phyloP scores from a whole-genome alignment of 2,329 filamentous ascomycete species.

The Fusarium mundagurra region DNA sequence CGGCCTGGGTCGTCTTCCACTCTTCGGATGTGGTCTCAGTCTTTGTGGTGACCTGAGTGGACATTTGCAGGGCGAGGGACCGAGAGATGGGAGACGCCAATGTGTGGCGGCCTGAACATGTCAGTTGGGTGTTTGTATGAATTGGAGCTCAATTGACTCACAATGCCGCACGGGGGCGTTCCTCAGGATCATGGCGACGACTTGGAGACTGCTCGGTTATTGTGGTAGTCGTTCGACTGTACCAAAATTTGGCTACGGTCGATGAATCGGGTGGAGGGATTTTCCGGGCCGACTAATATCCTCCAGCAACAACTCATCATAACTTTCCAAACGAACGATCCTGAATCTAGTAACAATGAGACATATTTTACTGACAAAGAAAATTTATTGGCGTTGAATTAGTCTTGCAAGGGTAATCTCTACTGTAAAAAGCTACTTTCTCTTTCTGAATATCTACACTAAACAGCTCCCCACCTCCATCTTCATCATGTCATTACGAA shows the following conservation, averaged over 20 bases:
- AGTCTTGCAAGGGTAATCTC: slow-evolving; percentile 41
- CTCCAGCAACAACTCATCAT: neutral
- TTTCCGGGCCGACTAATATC: slow-evolving; percentile 38
- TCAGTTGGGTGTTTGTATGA: slow-evolving; percentile 13
- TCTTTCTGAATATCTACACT: slow-evolving; percentile 48
- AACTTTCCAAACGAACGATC: neutral
- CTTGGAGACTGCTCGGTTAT: slow-evolving; percentile 32
- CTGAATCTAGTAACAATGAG: neutral
- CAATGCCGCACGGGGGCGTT: slow-evolving; percentile 64
- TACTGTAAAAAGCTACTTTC: slow-evolving; percentile 41
- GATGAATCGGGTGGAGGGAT: slow-evolving; percentile 28
- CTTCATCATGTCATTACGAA: slow-evolving; percentile 51
- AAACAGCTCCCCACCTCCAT: slow-evolving; percentile 30
- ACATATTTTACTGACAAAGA: slow-evolving; percentile 21
- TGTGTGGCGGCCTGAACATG: slow-evolving; percentile 60
- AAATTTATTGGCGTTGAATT: slow-evolving; percentile 31
- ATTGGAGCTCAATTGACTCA: slow-evolving; percentile 48
- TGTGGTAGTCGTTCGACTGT: slow-evolving; percentile 33
- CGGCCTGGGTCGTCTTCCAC: slow-evolving; percentile 38
- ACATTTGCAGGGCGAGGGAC: slow-evolving; percentile 46
- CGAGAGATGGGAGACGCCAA: slow-evolving; percentile 57
- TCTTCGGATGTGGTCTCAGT: slow-evolving; percentile 26
- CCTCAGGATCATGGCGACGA: slow-evolving; percentile 64
- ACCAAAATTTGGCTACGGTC: slow-evolving; percentile 45
- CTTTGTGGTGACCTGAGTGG: slow-evolving; percentile 40